Base-by-base conservation (phyloP, 129 eudicot species). In the Flaveria bidentis region DNA sequence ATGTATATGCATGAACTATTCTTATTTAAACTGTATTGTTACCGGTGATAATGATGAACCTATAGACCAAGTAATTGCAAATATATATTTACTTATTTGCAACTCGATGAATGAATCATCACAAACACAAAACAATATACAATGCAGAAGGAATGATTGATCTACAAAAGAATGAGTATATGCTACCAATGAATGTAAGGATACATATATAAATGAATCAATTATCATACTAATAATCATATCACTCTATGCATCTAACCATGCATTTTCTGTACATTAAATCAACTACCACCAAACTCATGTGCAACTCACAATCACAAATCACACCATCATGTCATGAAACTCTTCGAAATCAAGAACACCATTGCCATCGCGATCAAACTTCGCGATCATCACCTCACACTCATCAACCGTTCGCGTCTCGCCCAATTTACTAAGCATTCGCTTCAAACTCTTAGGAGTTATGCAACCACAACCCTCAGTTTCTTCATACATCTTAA, bases 341-440 rank as follows among this genome's bases (percentile, higher is more conserved):
- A 89, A 89, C 86, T 87, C 91, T 5, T 81, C 75, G 66, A 89
- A 89, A 39, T 79, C 78, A 56, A 84, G 84, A 2, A 89, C 83
- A 10, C 96, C 96, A 77, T 90, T 90, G 51, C 86, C 90, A 65
- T 83, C 81, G 1, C 87, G 78, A 36, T 86, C 91, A 46, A 82
- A 87, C 69, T 47, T 62, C 1, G 83, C 78, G 6, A 89, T 89
- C 89, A 89, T 89, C 25, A 41, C 30, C 79, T 80, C 72, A 44
- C 96, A 89, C 16, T 83, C 85, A 11, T 83, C 84, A 6, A 87
- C 67, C 6, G 56, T 83, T 71, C 71, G 79, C 17, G 83, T 51
- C 71, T 85, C 85, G 0, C 92, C 96, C 30, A 89, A 41, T 52
- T 75, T 74, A 49, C 90, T 73, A 55, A 89, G 87, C 96, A 87